Conservation (phyloP, 2,329 filamentous ascomycete species). For the Aureobasidium uvarum region DNA sequence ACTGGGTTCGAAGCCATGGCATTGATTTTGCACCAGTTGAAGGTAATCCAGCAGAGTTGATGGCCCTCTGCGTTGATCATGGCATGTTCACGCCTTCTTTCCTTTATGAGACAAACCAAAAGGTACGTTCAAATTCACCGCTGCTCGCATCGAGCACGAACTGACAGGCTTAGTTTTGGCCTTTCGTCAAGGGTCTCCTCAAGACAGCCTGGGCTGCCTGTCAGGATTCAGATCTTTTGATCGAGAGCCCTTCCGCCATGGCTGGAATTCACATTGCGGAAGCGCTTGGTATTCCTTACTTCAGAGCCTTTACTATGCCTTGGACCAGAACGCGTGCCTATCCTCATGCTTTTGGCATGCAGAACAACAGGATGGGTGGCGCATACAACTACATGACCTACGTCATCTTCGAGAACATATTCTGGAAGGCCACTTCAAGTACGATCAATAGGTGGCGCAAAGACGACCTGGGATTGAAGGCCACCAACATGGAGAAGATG, state of each 20-base stretch:
- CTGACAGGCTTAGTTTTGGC: constrained; percentile 59
- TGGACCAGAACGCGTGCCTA: constrained; percentile 96
- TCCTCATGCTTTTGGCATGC: constrained; percentile 92
- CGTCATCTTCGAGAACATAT: constrained; percentile 92
- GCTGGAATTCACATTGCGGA: constrained; percentile 97
- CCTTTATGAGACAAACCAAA: constrained; percentile 77
- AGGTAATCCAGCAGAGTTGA: constrained; percentile 89
- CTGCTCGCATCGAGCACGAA: background rate
- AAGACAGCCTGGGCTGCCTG: constrained; percentile 79
- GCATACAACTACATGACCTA: constrained; percentile 95
- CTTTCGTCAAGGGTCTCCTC: constrained; percentile 91
- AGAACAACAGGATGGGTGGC: constrained; percentile 90
- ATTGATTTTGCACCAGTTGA: constrained; percentile 88
- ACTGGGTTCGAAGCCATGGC: constrained; percentile 87
- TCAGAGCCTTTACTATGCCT: constrained; percentile 97
- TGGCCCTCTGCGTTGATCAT: constrained; percentile 94
- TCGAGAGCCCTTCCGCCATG: constrained; percentile 96
- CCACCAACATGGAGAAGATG: constrained; percentile 83
- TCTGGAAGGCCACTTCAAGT: constrained; percentile 89
- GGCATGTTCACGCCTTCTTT: constrained; percentile 96
- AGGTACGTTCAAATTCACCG: constrained; percentile 39
- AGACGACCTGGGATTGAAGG: constrained; percentile 71
- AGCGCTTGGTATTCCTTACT: constrained; percentile 88
- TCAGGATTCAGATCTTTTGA: constrained; percentile 81
- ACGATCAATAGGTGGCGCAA: constrained; percentile 94